Evolutionary conservation across 179 eudicot species (phyloP).

Genomic region (Sideroxylon spinosum): DNA sequence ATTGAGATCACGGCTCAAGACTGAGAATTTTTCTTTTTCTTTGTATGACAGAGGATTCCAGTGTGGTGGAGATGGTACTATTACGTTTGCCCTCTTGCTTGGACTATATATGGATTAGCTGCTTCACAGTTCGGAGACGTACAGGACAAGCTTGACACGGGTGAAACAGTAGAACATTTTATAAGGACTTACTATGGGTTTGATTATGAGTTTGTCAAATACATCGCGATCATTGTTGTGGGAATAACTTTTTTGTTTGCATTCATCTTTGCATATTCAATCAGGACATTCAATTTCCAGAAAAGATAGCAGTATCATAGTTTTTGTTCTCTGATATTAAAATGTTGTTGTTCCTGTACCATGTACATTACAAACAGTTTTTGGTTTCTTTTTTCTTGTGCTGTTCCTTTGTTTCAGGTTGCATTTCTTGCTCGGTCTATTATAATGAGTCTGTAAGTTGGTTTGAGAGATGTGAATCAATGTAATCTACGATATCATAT

Average conservation of each 20-base stretch:
- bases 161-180: slow-evolving; percentile 16
- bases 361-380: no score
- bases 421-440: no score
- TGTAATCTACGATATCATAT: no score
- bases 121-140: slow-evolving; percentile 24
- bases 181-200: slow-evolving; percentile 20
- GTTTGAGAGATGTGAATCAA: no score
- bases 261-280: slow-evolving; percentile 17
- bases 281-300: slow-evolving; percentile 19
- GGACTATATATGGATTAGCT: slow-evolving; percentile 21
- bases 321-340: no score
- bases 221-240: slow-evolving; percentile 8
- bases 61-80: slow-evolving; percentile 29
- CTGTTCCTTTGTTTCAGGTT: no score
- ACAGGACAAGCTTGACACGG: slow-evolving; percentile 15
- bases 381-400: no score
- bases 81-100: slow-evolving; percentile 17
- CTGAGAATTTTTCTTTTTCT: not conserved
- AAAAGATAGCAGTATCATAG: slow-evolving; percentile 12
- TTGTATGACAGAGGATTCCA: slow-evolving; percentile 20
- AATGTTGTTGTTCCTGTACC: no score
- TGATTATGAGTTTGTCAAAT: slow-evolving; percentile 14
- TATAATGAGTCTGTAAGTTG: no score
- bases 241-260: slow-evolving; percentile 1
- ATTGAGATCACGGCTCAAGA: not conserved